A percentile compares a stretch with the other conserved stretches of the same genome.
phyloP scores from a whole-genome alignment of 1,284 basidiomycete species.

The Pseudozyma thailandica region DNA sequence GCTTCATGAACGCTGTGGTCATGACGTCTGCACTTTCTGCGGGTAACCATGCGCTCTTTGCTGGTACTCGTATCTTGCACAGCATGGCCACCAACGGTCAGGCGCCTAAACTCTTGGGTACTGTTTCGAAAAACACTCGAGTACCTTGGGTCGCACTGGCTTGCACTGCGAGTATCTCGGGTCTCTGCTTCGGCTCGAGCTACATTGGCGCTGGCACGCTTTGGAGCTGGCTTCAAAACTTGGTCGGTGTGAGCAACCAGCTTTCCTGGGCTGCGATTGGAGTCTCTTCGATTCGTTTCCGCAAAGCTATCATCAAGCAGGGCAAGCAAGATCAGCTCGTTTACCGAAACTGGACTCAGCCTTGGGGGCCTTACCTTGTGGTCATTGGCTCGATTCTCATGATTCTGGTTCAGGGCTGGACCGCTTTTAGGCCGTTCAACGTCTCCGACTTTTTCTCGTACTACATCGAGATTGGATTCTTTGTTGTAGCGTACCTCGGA shows the following conservation, averaged over 20 bases:
- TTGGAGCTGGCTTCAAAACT: slow-evolving; percentile 74
- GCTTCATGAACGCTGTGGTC: slow-evolving; percentile 79
- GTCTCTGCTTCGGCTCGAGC: slow-evolving; percentile 75
- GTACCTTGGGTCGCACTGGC: slow-evolving; percentile 79
- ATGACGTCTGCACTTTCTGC: slow-evolving; percentile 86
- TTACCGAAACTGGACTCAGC: slow-evolving; percentile 71
- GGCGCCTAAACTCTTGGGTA: slow-evolving; percentile 79
- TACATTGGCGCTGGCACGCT: slow-evolving; percentile 70
- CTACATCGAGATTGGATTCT: slow-evolving; percentile 68
- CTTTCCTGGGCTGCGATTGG: slow-evolving; percentile 87
- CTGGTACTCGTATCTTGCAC: slow-evolving; percentile 78
- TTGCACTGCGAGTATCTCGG: slow-evolving; percentile 76
- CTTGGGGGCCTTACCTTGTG: slow-evolving; percentile 60
- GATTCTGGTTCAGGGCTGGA: slow-evolving; percentile 66
- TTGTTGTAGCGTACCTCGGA: slow-evolving; percentile 34
- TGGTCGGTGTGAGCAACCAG: slow-evolving; percentile 76
- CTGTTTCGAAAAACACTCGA: slow-evolving; percentile 75
- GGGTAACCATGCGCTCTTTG: slow-evolving; percentile 83
- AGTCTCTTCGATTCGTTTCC: slow-evolving; percentile 79
- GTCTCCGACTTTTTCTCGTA: slow-evolving; percentile 68
- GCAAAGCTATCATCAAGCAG: slow-evolving; percentile 74
- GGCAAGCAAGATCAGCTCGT: slow-evolving; percentile 69
- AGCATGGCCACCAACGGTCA: slow-evolving; percentile 80
- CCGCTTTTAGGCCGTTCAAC: slow-evolving; percentile 46
- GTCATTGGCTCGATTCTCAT: slow-evolving; percentile 54